Evolutionary conservation across 2,329 filamentous ascomycete species (phyloP).

Genomic region (Paradendryphiella salina): DNA sequence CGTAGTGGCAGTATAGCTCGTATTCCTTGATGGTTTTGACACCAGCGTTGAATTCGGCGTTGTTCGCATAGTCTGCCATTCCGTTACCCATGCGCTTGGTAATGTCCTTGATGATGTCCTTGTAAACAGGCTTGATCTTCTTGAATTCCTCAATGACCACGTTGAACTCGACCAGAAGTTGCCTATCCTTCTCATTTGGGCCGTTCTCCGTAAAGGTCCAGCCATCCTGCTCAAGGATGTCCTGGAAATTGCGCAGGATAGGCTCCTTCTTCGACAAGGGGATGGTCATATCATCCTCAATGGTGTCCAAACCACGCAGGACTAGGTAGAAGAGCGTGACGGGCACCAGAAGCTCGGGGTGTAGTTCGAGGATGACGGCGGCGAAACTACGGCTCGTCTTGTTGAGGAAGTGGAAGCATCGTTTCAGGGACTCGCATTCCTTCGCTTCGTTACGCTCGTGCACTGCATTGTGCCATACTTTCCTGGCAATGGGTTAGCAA

Average conservation of each 20-base stretch:
- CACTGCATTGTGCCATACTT: slow-evolving; percentile 93
- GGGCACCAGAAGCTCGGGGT: slow-evolving; percentile 88
- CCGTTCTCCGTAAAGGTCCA: slow-evolving; percentile 90
- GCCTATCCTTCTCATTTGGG: slow-evolving; percentile 89
- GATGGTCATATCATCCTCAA: slow-evolving; percentile 98
- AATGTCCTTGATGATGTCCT: slow-evolving; percentile 87
- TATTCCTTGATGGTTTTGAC: slow-evolving; percentile 86
- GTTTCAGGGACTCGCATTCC: slow-evolving; percentile 72
- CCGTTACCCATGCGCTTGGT: slow-evolving; percentile 94
- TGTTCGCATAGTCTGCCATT: slow-evolving; percentile 93
- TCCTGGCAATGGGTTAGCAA: slow-evolving; percentile 61
- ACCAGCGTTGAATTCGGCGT: slow-evolving; percentile 80
- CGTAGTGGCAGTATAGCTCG: slow-evolving; percentile 96
- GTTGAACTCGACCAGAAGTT: slow-evolving; percentile 90
- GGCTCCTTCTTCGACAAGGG: slow-evolving; percentile 80
- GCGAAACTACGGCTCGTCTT: slow-evolving; percentile 91
- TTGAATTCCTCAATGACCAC: slow-evolving; percentile 83
- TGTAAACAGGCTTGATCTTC: slow-evolving; percentile 83
- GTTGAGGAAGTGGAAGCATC: slow-evolving; percentile 85
- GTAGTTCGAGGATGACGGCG: slow-evolving; percentile 91
- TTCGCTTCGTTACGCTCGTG: slow-evolving; percentile 77
- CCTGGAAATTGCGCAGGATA: slow-evolving; percentile 78
- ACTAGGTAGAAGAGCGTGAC: slow-evolving; percentile 91
- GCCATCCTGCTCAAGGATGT: slow-evolving; percentile 76
- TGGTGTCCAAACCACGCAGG: slow-evolving; percentile 91